Base-by-base conservation (phyloP, 305 asterid genomes). In the Ilex paraguariensis region DNA sequence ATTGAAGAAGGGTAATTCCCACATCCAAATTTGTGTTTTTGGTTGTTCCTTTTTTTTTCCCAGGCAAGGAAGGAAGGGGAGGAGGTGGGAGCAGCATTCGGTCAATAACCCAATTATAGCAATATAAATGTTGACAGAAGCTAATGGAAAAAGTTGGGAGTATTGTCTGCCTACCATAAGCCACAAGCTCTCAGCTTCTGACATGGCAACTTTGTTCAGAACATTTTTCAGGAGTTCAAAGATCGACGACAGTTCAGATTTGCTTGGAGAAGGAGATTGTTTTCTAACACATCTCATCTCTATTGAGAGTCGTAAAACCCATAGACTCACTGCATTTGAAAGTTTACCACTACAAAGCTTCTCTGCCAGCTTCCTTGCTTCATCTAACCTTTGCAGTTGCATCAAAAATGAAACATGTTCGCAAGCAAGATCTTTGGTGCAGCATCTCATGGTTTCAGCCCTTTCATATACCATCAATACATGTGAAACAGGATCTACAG, bases 181-280 rank as follows among this genome's bases (percentile, higher is more conserved):
- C 99, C 99, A 93, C 69, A 93, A 60, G 69, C 62, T 71, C 69
- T 93, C 90, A 60, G 96, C 87, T 71, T 81, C 87, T 33, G 88
- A 73, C 69, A 79, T 68, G 40, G 78, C 49, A 69, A 80, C 80
- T 73, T 78, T 77, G 71, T 40, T 70, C 73, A 90, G 77, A 69
- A 79, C 78, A 70, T 61, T 71, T 70, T 60, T 82, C 59, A 90
- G 75, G 67, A 74, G 87, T 40, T 78, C 82, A 75, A 80, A 84
- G 62, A 84, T 60, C 31, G 76, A 64, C 33, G 52, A 68, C 46
- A 75, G 70, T 70, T 79, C 79, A 46, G 77, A 76, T 74, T 87
- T 84, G 71, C 76, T 73, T 7, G 76, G 79, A 32, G 82, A 71
- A 67, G 50, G 60, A 42, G 72, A 52, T 59, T 61, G 70, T 46